Base-by-base conservation (phyloP, 768 basidiomycete species). In the Lactarius sanguifluus region DNA sequence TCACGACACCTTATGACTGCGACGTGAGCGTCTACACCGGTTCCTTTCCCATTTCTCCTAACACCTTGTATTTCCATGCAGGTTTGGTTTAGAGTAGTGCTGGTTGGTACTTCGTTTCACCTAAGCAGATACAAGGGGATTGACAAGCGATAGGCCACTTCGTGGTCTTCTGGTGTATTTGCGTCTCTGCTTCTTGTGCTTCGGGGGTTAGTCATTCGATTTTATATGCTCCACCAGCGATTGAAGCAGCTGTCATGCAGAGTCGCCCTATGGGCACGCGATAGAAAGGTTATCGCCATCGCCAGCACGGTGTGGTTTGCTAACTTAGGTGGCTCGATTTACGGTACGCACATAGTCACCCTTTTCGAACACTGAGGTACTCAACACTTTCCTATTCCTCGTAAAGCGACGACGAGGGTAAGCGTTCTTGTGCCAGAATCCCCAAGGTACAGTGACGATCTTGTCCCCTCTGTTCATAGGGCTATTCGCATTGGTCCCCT, bases 181-280 rank as follows among this genome's bases (percentile, higher is more conserved):
- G 54, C 67, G 6, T 68, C 67, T 13, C 45, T 65, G 20, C 64
- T 66, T 36, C 64, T 68, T 15, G 67, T 61, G 34, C 67, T 68
- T 38, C 67, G 67, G 3, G 64, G 64, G 67, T 68, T 13, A n/a
- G 64, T 61, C 20, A 34, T 15, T 8, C 4, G 5, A 36, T 5
- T 15, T 41, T 25, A 28, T 40, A 34, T n/a, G 10, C 10, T 20
- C n/a, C 13, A 13, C 16, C 32, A 32, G 16, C 54, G n/a, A 67
- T 34, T 15, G 9, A 30, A 25, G 6, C 34, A 23, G 18, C 28
- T n/a, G 2, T 13, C 15, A 38, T 15, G 2, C 23, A 68, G 67
- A 34, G 36, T 68, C 55, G 67, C 67, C 8, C 8, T 68, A 12
- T 68, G 67, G 67, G 62, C 43, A 16, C 64, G 64, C 36, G 32